Percentiles rank a stretch among this genome's conserved stretches.
Evolutionary conservation across 2,329 filamentous ascomycete genomes (phyloP).

Genomic region (Sclerotinia minor): DNA sequence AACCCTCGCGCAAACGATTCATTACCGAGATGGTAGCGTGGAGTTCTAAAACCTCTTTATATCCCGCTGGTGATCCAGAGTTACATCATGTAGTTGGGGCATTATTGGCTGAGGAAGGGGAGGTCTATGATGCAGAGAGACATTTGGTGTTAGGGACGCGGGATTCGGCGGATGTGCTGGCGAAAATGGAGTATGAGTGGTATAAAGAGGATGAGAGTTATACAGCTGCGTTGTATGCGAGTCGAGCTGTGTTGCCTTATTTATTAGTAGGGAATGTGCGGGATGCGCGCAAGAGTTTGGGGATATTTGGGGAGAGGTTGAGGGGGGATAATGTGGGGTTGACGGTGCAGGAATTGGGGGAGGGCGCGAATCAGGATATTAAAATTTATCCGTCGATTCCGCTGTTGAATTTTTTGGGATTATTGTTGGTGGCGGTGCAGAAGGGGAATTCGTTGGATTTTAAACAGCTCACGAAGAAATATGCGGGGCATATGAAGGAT

Average conservation of each 20-base stretch:
- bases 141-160: conserved; percentile 87
- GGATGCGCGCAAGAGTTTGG: conserved; percentile 78
- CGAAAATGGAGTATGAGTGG: conserved; percentile 87
- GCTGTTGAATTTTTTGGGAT: conserved; percentile 89
- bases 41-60: conserved; percentile 60
- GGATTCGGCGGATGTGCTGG: conserved; percentile 79
- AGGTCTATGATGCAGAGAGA: conserved; percentile 88
- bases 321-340: conserved; percentile 57
- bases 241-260: conserved; percentile 86
- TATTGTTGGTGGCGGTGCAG: conserved; percentile 81
- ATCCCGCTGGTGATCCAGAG: conserved; percentile 89
- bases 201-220: conserved; percentile 87
- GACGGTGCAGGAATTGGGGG: conserved; percentile 79
- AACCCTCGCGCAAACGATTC: conserved; percentile 92
- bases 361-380: conserved; percentile 70
- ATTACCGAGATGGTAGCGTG: conserved; percentile 80
- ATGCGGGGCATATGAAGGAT: conserved; percentile 76
- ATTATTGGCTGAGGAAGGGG: conserved; percentile 88
- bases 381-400: conserved; percentile 87
- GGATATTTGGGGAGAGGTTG: conserved; percentile 70
- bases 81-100: conserved; percentile 89
- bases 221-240: conserved; percentile 81
- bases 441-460: conserved; percentile 75
- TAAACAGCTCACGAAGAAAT: conserved; percentile 78
- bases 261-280: conserved; percentile 87